These are phyloP conservation scores for Gillenia trifoliata DNA, from an alignment of 306 rosid species.

Conservation along the genomic window DNA sequence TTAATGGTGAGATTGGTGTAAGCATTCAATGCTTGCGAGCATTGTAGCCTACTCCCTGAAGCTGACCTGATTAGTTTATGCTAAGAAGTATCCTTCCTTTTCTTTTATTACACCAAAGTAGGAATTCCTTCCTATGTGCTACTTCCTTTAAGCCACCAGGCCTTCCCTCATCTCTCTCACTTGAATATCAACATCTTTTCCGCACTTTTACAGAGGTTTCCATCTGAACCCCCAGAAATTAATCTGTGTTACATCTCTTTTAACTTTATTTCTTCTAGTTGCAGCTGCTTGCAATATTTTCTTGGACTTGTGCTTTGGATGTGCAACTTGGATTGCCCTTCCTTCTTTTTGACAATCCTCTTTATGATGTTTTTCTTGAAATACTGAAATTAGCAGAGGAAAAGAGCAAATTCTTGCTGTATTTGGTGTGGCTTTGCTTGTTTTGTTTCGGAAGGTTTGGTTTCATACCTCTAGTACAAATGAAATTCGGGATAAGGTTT, in stretches of 20 bases:
- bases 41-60: too few species aligned
- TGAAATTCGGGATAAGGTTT: neutral
- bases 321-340: neutral
- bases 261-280: neutral
- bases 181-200: neutral
- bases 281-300: neutral
- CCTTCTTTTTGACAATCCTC: neutral
- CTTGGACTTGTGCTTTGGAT: neutral
- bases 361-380: neutral
- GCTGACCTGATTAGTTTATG: neutral
- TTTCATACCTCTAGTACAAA: neutral
- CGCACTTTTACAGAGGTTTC: neutral
- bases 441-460: neutral
- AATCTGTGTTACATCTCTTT: neutral
- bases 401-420: neutral
- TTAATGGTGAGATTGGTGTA: too few species aligned
- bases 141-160: neutral
- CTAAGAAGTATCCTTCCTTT: neutral
- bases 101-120: neutral
- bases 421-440: neutral
- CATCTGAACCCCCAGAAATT: neutral
- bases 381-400: neutral
- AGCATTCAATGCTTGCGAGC: too few species aligned
- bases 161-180: neutral
- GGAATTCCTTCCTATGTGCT: neutral